Conservation (phyloP, 2,329 filamentous ascomycete genomes). For the Paraphaeosphaeria sporulosa region DNA sequence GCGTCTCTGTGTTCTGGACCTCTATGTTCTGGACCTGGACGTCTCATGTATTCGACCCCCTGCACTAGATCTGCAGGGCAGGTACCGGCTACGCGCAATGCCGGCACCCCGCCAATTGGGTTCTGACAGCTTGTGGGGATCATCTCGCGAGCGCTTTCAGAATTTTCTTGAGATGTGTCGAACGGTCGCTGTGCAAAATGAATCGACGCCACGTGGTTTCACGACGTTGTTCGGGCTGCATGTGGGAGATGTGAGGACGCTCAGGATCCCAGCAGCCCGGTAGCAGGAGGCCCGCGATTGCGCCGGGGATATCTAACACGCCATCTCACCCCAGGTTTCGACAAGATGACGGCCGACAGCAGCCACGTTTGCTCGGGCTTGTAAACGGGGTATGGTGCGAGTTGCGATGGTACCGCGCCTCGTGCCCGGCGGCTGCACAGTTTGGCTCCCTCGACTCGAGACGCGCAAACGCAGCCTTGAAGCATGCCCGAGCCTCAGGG, state of each 20-base stretch:
- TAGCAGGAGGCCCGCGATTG: not conserved
- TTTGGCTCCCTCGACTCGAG: not conserved
- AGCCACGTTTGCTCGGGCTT: slow-evolving; percentile 6
- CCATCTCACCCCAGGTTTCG: not conserved
- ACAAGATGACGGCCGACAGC: slow-evolving; percentile 4
- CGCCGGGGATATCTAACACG: too few species aligned
- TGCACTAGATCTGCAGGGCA: slow-evolving; percentile 3
- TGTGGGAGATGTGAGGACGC: slow-evolving; percentile 2
- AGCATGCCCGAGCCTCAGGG: not conserved
- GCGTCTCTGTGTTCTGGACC: not conserved
- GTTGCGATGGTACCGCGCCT: not conserved
- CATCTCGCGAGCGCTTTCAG: not conserved
- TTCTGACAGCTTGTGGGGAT: slow-evolving; percentile 4
- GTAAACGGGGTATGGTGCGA: not conserved
- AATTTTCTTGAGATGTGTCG: not conserved
- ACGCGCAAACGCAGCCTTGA: not conserved
- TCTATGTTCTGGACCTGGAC: not conserved
- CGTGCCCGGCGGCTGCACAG: not conserved
- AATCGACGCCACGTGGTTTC: slow-evolving; percentile 1
- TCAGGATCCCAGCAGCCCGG: slow-evolving; percentile 5
- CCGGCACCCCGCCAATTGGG: slow-evolving; percentile 3
- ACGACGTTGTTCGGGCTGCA: not conserved
- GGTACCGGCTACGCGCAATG: not conserved
- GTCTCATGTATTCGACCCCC: not conserved
- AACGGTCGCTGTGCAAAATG: too few species aligned